phyloP scores from a whole-genome alignment of 805 yeast genomes.

The Barnettozyma wickerhamii region DNA sequence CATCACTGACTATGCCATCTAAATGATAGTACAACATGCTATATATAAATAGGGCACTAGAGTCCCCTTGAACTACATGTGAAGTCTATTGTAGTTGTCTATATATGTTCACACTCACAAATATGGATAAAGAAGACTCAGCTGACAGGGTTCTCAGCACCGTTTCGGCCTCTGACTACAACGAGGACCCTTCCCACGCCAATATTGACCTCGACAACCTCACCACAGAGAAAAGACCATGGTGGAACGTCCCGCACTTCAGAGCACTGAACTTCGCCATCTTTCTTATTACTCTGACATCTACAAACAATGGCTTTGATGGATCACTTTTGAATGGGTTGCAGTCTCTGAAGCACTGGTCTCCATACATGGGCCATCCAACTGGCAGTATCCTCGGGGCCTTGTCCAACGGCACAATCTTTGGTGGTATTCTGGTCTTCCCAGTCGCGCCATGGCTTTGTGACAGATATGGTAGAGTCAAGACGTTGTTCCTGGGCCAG shows the following conservation, averaged over 20 bases:
- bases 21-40: no score
- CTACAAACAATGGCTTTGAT: conserved; percentile 44
- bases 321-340: conserved; percentile 48
- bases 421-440: conserved; percentile 35
- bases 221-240: conserved; percentile 21
- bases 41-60: no score
- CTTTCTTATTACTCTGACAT: conserved; percentile 39
- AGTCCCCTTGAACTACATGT: no score
- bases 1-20: no score
- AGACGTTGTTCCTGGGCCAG: conserved; percentile 16
- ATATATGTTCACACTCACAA: no score
- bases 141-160: neutral
- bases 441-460: conserved; percentile 25
- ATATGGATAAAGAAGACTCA: neutral
- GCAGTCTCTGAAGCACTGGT: conserved; percentile 39
- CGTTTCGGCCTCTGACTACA: no score
- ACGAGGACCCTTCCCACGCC: neutral
- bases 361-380: conserved; percentile 34
- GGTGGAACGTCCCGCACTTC: conserved; percentile 35
- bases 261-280: conserved; percentile 32
- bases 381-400: conserved; percentile 36
- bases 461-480: conserved; percentile 41
- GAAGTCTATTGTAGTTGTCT: no score
- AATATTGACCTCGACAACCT: conserved; percentile 4
- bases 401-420: conserved; percentile 34